Evolutionary conservation across 192 early-diverging fungal species (phyloP), one percentile per base, ranked within the genome.

Genomic region (Backusella morwellensis): DNA sequence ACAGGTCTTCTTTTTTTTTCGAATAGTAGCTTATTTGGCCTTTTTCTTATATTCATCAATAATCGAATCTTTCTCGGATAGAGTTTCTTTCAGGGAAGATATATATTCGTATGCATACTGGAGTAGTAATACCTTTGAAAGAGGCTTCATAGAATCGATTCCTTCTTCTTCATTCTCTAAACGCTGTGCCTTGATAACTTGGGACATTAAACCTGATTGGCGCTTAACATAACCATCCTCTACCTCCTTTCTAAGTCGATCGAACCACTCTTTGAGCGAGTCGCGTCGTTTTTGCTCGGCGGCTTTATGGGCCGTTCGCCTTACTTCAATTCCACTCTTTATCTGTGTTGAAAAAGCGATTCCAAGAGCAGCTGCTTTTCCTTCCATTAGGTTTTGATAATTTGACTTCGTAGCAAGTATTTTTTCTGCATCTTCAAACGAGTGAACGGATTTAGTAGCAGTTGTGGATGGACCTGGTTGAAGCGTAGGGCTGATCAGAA

Each of bases 201-300:
- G 74, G 1, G 78, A 75, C 35, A 73, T 68, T 26, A 79, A 69
- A 3, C 29, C 14, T 11, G 66, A 35, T 29, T 79, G 74, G 21
- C 69, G 59, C 32, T 82, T 78, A 4, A 82, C 77, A 44, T 78
- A 82, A 4, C 80, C 88, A 17, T 90, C 86, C 11, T 95, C 94
- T 42, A 98, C 78, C 36, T 93, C 83, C 1, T 78, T 69, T 54
- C 89, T 84, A 9, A 99, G 82, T 9, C 91, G 85, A 42, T 98
- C 95, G 79, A 99, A 99, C 68, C 93, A 94, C 54, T 91, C 81
- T 73, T 98, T 98, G 5, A 99, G 89, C 35, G 93, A 93, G 77
- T 99, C 98, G 8, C 98, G 88, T 12, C 98, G 93, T 80, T 94
- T 95, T 81, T 99, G 98, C 81, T 99, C 98, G 3, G 97, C 96